phyloP scores from a whole-genome alignment of 2,329 filamentous ascomycete species.

The Paecilomyces dactylethromorphus region DNA sequence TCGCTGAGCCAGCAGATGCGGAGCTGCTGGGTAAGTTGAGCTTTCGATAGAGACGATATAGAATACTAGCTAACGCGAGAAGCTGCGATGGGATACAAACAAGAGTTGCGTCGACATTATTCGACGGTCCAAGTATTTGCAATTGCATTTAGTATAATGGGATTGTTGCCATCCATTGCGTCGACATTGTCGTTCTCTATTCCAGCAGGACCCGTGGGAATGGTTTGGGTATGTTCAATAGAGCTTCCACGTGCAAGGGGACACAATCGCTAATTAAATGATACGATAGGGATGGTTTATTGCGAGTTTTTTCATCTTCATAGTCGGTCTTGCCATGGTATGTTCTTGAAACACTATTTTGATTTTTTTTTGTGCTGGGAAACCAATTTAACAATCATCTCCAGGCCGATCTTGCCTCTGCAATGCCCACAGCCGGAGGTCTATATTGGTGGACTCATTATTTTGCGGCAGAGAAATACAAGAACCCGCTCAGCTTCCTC shows the following conservation, averaged over 20 bases:
- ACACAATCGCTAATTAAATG: not conserved
- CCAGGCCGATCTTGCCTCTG: constrained; percentile 45
- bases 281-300: constrained; percentile 46
- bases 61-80: not conserved
- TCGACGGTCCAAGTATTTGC: constrained; percentile 58
- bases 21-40: constrained; percentile 17
- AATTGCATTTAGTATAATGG: constrained; percentile 56
- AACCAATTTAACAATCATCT: not conserved
- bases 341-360: constrained; percentile 17
- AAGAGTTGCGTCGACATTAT: constrained; percentile 57
- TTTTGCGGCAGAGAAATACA: constrained; percentile 48
- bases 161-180: constrained; percentile 54
- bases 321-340: constrained; percentile 55
- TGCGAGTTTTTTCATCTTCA: constrained; percentile 52
- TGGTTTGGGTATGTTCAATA: constrained; percentile 48
- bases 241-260: not conserved
- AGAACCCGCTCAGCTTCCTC: constrained; percentile 54
- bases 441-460: constrained; percentile 57
- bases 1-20: constrained; percentile 16
- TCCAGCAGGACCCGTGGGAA: constrained; percentile 53
- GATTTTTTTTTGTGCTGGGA: not conserved
- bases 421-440: constrained; percentile 55
- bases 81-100: constrained; percentile 46
- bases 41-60: not conserved
- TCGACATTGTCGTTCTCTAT: constrained; percentile 54